These are phyloP conservation scores for Aspergillus ostianus DNA, from an alignment of 495 filamentous ascomycete species.

Conservation along the genomic window DNA sequence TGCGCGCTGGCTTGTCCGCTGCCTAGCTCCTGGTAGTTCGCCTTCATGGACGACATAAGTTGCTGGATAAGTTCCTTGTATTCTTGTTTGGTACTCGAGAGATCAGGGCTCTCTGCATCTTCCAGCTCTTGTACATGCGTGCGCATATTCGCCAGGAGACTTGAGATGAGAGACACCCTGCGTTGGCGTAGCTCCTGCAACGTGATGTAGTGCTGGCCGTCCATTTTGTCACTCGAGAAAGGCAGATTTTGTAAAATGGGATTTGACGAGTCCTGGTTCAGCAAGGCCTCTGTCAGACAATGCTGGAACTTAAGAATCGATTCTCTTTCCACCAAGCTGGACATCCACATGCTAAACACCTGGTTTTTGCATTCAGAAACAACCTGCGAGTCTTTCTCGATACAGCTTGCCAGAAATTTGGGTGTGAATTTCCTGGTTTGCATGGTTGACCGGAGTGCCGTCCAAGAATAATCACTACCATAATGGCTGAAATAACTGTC, in stretches of 20 bases:
- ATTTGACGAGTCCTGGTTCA: slow-evolving; percentile 48
- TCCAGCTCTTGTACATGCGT: slow-evolving; percentile 44
- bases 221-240: slow-evolving; percentile 46
- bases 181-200: slow-evolving; percentile 54
- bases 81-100: slow-evolving; percentile 43
- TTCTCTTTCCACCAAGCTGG: slow-evolving; percentile 62
- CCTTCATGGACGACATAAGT: slow-evolving; percentile 68
- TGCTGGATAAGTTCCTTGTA: slow-evolving; percentile 55
- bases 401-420: slow-evolving; percentile 59
- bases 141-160: slow-evolving; percentile 66
- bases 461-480: slow-evolving; percentile 55
- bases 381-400: slow-evolving; percentile 46
- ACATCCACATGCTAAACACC: slow-evolving; percentile 57
- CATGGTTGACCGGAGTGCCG: slow-evolving; percentile 56
- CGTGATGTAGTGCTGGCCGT: slow-evolving; percentile 48
- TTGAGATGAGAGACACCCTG: slow-evolving; percentile 60
- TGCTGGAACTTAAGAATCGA: slow-evolving; percentile 68
- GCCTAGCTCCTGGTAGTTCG: slow-evolving; percentile 62
- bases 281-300: slow-evolving; percentile 53
- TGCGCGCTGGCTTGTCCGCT: slow-evolving; percentile 35
- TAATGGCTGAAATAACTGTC: slow-evolving; percentile 56
- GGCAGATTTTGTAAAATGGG: slow-evolving; percentile 61
- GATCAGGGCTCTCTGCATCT: slow-evolving; percentile 23
- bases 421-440: slow-evolving; percentile 64
- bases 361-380: slow-evolving; percentile 45